A percentile compares a stretch with the other conserved stretches of the same genome.
These are phyloP conservation scores for Saprolegnia parasitica DNA, from an alignment of 352 stramenopile genomes.

Conservation along the genomic window DNA sequence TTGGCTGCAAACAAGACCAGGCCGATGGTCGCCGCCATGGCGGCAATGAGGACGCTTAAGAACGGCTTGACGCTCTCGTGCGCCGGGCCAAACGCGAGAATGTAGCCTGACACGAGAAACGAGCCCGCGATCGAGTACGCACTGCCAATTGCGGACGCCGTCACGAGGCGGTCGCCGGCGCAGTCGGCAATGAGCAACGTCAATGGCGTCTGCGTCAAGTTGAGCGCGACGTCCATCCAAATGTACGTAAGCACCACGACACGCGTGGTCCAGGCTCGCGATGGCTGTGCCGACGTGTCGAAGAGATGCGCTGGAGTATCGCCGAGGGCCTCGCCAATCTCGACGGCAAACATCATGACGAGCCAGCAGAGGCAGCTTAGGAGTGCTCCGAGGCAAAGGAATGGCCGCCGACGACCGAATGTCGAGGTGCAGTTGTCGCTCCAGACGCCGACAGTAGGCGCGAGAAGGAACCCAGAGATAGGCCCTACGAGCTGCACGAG, in stretches of 20 bases:
- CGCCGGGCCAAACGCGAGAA: conserved; percentile 61
- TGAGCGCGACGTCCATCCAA: conserved; percentile 80
- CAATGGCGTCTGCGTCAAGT: conserved; percentile 65
- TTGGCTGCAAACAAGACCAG: conserved; percentile 52
- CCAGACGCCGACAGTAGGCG: conserved; percentile 56
- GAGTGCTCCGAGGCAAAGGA: conserved; percentile 55
- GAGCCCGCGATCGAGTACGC: conserved; percentile 58
- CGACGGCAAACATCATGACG: conserved; percentile 60
- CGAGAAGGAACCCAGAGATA: conserved; percentile 42
- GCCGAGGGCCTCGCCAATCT: conserved; percentile 55
- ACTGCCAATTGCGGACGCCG: conserved; percentile 59
- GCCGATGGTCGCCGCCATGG: conserved; percentile 53
- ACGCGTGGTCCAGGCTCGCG: conserved; percentile 45
- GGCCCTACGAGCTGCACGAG: conserved; percentile 51
- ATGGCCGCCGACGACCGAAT: conserved; percentile 60
- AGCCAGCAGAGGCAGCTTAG: conserved; percentile 59
- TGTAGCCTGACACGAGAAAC: conserved; percentile 66
- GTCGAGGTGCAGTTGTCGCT: conserved; percentile 49
- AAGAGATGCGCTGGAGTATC: conserved; percentile 35
- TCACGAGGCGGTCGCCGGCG: conserved; percentile 60
- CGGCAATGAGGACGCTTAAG: conserved; percentile 62
- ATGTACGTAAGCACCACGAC: conserved; percentile 72
- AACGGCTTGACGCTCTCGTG: conserved; percentile 63
- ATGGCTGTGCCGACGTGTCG: neutral
- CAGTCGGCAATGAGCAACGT: conserved; percentile 75